Base-by-base conservation (phyloP, 2,329 filamentous ascomycete species). In the Graphiopsis chlorocephala region DNA sequence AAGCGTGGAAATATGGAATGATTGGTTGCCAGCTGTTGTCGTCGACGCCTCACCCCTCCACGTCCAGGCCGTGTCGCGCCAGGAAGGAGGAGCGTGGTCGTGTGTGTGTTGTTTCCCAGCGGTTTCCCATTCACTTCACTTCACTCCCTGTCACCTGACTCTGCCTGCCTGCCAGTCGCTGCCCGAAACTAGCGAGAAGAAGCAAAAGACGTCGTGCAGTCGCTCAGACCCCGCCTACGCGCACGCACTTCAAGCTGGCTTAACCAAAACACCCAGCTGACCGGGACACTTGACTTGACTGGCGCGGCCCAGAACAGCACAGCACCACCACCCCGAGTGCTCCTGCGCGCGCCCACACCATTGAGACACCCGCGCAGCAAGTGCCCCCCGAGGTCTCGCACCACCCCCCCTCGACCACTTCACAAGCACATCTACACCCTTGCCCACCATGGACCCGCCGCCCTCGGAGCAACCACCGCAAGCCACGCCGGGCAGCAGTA, bases 301-400 rank as follows among this genome's bases (percentile, higher is more conserved):
- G 38, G 38, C 52, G 53, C 53, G 29, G 53, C 53, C 50, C 29
- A 56, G 20, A 45, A 45, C 38, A n/a, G n/a, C n/a, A n/a, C n/a
- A n/a, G 38, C 10, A 31, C n/a, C 28, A 17, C 53, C 11, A 23
- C 31, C 47, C 7, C 50, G 29, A 56, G n/a, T 12, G 55, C 55
- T 42, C 57, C 58, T 61, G 38, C 38, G 23, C n/a, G 38, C n/a
- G 60, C 60, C 29, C 48, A n/a, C 20, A n/a, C 33, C 60, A 55
- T 55, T 55, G 60, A 62, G 33, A 62, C 35, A 55, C 11, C 33
- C 26, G 60, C 48, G 60, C 60, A 62, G 60, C 42, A 62, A 29
- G 33, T 52, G 33, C 33, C 26, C 33, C 60, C 48, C 12, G 31
- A 50, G 25, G 47, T 61, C 47, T 61, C 60, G 45, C 60, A 52